Evolutionary conservation across 192 early-diverging fungal genomes (phyloP), one percentile per base, ranked within the genome.

Genomic region (Backusella westeae): DNA sequence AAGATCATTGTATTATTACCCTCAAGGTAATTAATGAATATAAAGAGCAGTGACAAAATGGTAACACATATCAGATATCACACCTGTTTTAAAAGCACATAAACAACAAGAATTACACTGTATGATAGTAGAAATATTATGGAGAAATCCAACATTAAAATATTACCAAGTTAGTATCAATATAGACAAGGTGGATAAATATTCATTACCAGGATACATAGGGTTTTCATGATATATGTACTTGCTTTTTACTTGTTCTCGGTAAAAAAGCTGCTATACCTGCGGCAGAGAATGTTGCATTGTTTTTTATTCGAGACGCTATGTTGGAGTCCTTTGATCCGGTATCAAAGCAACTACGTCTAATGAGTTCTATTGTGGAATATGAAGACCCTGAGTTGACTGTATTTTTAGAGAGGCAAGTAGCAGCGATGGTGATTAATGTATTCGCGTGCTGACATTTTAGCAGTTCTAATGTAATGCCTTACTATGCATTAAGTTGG

Each of bases 401-500:
- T 41, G 73, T 67, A 41, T 85, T 83, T 67, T 46, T 88, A 32
- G 84, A 85, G 67, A 76, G 39, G 84, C 85, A 85, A 74, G 49
- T n/a, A 56, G 2, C 4, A 53, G 3, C 15, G 17, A n/a, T 34
- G 23, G 5, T 39, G 8, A 39, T 39, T 3, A 39, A 39, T 8
- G 17, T n/a, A 49, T n/a, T n/a, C 14, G 71, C 46, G 1, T 17
- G 49, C 52, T 26, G 17, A 69, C 26, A 32, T 32, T 26, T 56
- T 59, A 34, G 21, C 21, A 82, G 81, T 10, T 52, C 71, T 46
- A 79, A 79, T 35, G 82, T 93, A 23, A 85, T 87, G 66, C 90
- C 91, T 32, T 90, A 87, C 67, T 94, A 92, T 78, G 89, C 87
- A 35, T 81, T 94, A 53, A 90, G 89, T 71, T 93, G 91, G 91